phyloP scores from a whole-genome alignment of 2,329 filamentous ascomycete species.

The Metarhizium robertsii region DNA sequence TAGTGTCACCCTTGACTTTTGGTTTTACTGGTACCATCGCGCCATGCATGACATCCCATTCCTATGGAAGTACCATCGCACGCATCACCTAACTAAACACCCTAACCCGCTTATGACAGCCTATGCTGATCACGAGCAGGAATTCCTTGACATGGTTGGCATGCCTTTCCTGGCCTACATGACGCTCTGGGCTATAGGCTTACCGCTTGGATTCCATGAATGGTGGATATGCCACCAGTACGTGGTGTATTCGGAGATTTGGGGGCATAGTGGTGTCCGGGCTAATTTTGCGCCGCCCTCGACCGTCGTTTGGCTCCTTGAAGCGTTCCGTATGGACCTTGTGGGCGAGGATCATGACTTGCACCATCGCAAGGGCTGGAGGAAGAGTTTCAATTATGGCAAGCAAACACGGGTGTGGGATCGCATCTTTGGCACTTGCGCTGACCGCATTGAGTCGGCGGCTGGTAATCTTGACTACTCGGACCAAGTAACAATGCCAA shows the following conservation, averaged over 20 bases:
- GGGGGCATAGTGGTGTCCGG: not conserved
- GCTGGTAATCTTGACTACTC: not conserved
- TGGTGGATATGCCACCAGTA: not conserved
- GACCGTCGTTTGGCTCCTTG: not conserved
- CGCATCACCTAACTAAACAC: not conserved
- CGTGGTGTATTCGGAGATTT: not conserved
- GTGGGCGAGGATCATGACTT: not conserved
- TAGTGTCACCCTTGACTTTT: not conserved
- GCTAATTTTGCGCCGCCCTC: not conserved
- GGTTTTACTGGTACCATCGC: not conserved
- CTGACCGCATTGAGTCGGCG: not conserved
- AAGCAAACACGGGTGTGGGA: not conserved
- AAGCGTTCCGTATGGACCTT: not conserved
- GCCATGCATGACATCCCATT: not conserved
- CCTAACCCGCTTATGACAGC: not conserved
- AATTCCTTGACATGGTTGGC: not conserved
- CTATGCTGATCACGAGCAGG: not conserved
- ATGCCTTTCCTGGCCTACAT: not conserved
- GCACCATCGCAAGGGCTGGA: not conserved
- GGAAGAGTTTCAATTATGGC: not conserved
- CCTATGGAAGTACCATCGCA: not conserved
- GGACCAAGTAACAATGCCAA: not conserved
- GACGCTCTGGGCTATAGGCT: not conserved
- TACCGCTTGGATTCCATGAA: not conserved
- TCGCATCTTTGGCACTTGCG: not conserved